These are phyloP conservation scores for Pezizomycotina sp. DNA, from an alignment of 2,329 filamentous ascomycete species.

Conservation along the genomic window DNA sequence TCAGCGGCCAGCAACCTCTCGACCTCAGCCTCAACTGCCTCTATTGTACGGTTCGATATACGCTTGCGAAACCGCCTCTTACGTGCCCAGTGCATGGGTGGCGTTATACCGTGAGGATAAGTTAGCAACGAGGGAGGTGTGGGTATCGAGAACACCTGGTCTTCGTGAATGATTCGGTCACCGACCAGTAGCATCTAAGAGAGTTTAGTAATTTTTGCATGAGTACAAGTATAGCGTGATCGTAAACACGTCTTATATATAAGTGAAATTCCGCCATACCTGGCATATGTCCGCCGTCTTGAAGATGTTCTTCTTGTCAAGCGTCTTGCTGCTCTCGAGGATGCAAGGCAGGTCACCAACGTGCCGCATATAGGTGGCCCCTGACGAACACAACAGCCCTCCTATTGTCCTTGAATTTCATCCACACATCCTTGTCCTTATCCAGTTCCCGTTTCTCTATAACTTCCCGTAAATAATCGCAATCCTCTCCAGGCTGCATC, in stretches of 20 bases:
- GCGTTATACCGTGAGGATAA: constrained; percentile 43
- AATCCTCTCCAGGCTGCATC: constrained; percentile 72
- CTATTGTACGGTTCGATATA: constrained; percentile 39
- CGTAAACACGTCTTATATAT: too few species aligned
- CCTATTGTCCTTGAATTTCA: constrained; percentile 59
- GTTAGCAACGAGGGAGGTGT: constrained; percentile 32
- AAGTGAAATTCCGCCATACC: too few species aligned
- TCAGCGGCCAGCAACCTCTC: constrained; percentile 38
- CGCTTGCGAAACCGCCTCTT: constrained; percentile 43
- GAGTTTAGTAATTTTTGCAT: not conserved
- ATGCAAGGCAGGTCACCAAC: constrained; percentile 53
- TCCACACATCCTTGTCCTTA: constrained; percentile 50
- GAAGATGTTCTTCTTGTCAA: constrained; percentile 55
- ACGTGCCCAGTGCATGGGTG: constrained; percentile 43
- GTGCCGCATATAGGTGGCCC: constrained; percentile 46
- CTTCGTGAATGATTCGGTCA: constrained; percentile 39
- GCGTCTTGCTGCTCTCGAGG: constrained; percentile 58
- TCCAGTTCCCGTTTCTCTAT: constrained; percentile 60
- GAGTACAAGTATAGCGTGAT: not conserved
- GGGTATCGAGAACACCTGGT: constrained; percentile 36
- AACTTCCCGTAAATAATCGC: constrained; percentile 61
- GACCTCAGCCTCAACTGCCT: constrained; percentile 41
- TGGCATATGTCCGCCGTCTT: constrained; percentile 57
- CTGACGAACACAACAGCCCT: constrained; percentile 45
- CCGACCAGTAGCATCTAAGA: constrained; percentile 50